Evolutionary conservation across 148 eudicot genomes (phyloP).

Genomic region (Hydrangea macrophylla): DNA sequence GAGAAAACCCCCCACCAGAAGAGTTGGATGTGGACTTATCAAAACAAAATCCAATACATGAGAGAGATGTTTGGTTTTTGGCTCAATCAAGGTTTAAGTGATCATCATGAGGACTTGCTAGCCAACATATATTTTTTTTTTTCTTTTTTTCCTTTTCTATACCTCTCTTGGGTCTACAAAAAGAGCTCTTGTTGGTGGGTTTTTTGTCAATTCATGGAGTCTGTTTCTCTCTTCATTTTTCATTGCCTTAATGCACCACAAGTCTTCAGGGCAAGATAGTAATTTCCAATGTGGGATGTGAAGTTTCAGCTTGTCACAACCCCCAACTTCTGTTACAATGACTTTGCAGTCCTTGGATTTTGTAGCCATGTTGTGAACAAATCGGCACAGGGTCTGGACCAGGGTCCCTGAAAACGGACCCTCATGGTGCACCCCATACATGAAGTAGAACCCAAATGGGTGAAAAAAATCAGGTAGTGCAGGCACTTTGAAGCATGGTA

Average conservation of each 20-base stretch:
- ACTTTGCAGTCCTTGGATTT: conserved; percentile 19
- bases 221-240: conserved; percentile 8
- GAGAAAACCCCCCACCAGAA: not conserved
- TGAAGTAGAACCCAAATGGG: conserved; percentile 30
- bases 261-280: conserved; percentile 30
- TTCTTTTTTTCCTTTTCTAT: no score
- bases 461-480: conserved; percentile 18
- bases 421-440: conserved; percentile 28
- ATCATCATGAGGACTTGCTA: no score
- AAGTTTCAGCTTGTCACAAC: conserved; percentile 16
- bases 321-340: conserved; percentile 31
- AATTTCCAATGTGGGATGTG: conserved; percentile 31
- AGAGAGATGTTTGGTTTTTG: not conserved
- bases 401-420: conserved; percentile 26
- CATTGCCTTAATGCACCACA: conserved; percentile 36
- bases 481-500: conserved; percentile 23
- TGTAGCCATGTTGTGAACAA: conserved; percentile 30
- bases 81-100: not conserved
- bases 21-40: conserved; percentile 1
- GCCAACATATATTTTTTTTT: not conserved
- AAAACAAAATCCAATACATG: not conserved
- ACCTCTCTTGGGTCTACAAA: conserved; percentile 40
- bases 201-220: conserved; percentile 19
- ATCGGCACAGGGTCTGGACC: conserved; percentile 24
- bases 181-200: conserved; percentile 16